Evolutionary conservation across 1,284 basidiomycete genomes (phyloP).

Genomic region (Amylostereum chailletii): DNA sequence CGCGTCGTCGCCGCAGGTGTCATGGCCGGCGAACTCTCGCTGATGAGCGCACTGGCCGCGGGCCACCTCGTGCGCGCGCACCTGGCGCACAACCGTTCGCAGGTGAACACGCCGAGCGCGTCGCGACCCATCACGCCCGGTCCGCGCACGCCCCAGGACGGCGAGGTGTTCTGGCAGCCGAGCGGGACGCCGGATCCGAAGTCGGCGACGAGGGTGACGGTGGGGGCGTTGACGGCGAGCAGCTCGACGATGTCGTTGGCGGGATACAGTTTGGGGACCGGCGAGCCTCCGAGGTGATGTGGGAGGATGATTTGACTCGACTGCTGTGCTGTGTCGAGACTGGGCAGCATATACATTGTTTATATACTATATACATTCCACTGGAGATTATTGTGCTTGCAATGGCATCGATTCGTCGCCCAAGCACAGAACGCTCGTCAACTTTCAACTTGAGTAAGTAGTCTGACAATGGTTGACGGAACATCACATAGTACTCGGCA

Average conservation of each 20-base stretch:
- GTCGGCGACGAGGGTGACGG: constrained; percentile 5
- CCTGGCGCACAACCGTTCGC: constrained; percentile 76
- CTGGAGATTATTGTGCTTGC: too few relatives aligned
- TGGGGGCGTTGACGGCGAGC: constrained; percentile 9
- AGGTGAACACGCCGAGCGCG: constrained; percentile 56
- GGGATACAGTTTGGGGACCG: background rate
- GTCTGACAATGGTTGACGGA: too few relatives aligned
- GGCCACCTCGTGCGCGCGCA: constrained; percentile 89
- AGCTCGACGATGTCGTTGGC: constrained; percentile 10
- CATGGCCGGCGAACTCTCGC: constrained; percentile 90
- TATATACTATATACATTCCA: too few relatives aligned
- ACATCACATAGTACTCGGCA: too few relatives aligned
- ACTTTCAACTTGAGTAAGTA: too few relatives aligned
- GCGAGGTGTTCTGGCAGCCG: constrained; percentile 11
- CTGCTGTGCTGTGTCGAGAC: too few relatives aligned
- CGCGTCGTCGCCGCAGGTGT: constrained; percentile 83
- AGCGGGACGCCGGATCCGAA: constrained; percentile 7
- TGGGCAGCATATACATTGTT: too few relatives aligned
- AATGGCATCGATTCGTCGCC: too few relatives aligned
- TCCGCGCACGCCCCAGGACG: constrained; percentile 15
- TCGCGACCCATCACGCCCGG: constrained; percentile 60
- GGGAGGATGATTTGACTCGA: too few relatives aligned
- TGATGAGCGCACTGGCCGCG: constrained; percentile 85
- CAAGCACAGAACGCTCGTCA: too few relatives aligned
- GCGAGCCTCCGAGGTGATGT: too few relatives aligned